These are phyloP conservation scores for Cladosporium velox DNA, from an alignment of 2,329 filamentous ascomycete species.

Conservation along the genomic window DNA sequence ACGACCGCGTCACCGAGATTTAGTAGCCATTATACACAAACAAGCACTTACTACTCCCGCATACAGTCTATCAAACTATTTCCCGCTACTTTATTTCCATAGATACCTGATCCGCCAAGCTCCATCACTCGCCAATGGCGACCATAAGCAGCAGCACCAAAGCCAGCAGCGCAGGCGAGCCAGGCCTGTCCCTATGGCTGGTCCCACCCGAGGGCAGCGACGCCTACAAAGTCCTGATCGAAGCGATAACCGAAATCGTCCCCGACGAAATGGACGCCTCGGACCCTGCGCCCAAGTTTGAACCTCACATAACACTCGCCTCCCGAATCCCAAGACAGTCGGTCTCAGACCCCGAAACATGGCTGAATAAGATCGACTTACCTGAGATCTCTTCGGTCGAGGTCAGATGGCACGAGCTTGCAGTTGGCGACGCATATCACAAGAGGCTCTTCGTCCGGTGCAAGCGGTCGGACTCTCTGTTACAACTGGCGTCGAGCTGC, in stretches of 20 bases:
- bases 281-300: not conserved
- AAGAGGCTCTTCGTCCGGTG: constrained; percentile 6
- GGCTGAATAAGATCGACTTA: not conserved
- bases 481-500: not conserved
- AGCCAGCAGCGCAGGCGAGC: not conserved
- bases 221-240: not conserved
- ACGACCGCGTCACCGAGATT: not conserved
- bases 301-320: constrained; percentile 10
- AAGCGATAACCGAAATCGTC: not conserved
- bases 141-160: not conserved
- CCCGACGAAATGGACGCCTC: not conserved
- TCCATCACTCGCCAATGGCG: not conserved
- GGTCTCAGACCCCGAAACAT: not conserved
- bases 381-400: not conserved
- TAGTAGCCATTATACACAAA: not conserved
- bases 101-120: not conserved
- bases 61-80: not conserved
- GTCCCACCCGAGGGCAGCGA: not conserved
- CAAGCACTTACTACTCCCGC: not conserved
- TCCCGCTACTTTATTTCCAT: not conserved
- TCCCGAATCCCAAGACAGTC: not conserved
- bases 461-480: not conserved
- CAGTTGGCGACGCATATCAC: not conserved
- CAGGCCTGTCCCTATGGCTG: not conserved
- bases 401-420: not conserved